Percentiles rank a stretch among this genome's conserved stretches.
Evolutionary conservation across 805 yeast genomes (phyloP).

Genomic region (Kazachstania psychrophila): DNA sequence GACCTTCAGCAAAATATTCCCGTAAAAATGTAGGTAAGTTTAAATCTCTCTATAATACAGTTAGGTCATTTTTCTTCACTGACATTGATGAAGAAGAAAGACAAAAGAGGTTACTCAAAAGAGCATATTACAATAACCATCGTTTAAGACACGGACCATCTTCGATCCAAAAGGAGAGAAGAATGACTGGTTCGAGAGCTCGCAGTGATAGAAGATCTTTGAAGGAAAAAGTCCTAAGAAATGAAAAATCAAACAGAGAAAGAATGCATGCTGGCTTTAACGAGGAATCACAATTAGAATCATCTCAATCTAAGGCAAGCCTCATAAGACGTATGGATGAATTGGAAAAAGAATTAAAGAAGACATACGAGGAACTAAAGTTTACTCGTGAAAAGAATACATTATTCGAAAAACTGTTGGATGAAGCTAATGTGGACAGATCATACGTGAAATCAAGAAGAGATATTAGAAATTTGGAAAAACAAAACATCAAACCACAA

Average conservation of each 20-base stretch:
- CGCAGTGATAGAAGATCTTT: background rate
- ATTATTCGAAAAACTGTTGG: conserved; percentile 23
- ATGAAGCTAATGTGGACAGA: conserved; percentile 28
- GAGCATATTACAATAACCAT: background rate
- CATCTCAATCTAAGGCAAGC: background rate
- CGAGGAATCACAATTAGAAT: background rate
- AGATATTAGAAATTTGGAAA: conserved; percentile 26
- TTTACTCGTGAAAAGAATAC: conserved; percentile 27
- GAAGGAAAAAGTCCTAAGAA: conserved; percentile 13
- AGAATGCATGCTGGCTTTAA: background rate
- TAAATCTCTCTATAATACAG: background rate
- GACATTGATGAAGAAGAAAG: background rate
- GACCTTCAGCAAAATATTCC: background rate
- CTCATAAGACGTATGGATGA: conserved; percentile 8
- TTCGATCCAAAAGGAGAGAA: background rate
- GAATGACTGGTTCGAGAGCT: background rate
- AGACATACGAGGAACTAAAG: conserved; percentile 15
- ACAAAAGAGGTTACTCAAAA: background rate
- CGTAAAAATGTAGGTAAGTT: background rate
- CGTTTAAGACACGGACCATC: background rate
- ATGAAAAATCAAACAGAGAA: conserved; percentile 18
- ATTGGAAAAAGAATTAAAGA: conserved; percentile 9
- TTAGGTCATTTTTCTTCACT: conserved; percentile 3
- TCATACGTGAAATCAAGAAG: conserved; percentile 28
- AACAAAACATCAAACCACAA: conserved; percentile 24